phyloP scores from a whole-genome alignment of 805 yeast genomes.

The Cyberlindnera lachancei region DNA sequence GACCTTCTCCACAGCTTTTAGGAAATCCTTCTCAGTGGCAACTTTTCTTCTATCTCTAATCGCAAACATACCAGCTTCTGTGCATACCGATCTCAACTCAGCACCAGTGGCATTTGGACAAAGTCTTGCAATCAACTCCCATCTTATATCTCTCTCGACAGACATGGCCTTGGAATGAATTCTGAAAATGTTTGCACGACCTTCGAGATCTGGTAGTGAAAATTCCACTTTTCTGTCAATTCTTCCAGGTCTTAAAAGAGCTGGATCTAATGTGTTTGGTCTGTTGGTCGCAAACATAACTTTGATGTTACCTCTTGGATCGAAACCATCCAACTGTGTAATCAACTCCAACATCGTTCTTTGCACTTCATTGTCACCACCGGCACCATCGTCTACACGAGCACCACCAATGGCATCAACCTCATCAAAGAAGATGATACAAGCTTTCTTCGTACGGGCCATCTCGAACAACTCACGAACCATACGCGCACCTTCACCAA shows the following conservation, averaged over 20 bases:
- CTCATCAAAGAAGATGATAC: slow-evolving; percentile 97
- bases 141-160: slow-evolving; percentile 92
- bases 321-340: slow-evolving; percentile 97
- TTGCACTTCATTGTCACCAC: slow-evolving; percentile 98
- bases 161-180: slow-evolving; percentile 98
- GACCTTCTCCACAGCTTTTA: slow-evolving; percentile 96
- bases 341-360: slow-evolving; percentile 98
- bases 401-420: slow-evolving; percentile 99
- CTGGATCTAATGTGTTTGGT: slow-evolving; percentile 97
- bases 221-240: slow-evolving; percentile 98
- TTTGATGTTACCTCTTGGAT: slow-evolving; percentile 96
- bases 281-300: slow-evolving; percentile 99
- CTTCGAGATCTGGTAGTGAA: slow-evolving; percentile 92
- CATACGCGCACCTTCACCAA: slow-evolving; percentile 99
- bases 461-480: slow-evolving; percentile 96
- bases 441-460: slow-evolving; percentile 98
- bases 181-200: slow-evolving; percentile 95
- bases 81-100: slow-evolving; percentile 94
- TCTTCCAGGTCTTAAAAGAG: slow-evolving; percentile 95
- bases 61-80: slow-evolving; percentile 99
- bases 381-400: slow-evolving; percentile 99
- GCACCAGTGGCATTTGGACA: slow-evolving; percentile 99
- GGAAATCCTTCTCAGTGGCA: slow-evolving; percentile 95
- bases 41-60: slow-evolving; percentile 97
- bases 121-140: slow-evolving; percentile 96